A percentile compares a stretch with the other conserved stretches of the same genome.
phyloP scores from a whole-genome alignment of 768 basidiomycete genomes.

The Chalciporus piperatus region DNA sequence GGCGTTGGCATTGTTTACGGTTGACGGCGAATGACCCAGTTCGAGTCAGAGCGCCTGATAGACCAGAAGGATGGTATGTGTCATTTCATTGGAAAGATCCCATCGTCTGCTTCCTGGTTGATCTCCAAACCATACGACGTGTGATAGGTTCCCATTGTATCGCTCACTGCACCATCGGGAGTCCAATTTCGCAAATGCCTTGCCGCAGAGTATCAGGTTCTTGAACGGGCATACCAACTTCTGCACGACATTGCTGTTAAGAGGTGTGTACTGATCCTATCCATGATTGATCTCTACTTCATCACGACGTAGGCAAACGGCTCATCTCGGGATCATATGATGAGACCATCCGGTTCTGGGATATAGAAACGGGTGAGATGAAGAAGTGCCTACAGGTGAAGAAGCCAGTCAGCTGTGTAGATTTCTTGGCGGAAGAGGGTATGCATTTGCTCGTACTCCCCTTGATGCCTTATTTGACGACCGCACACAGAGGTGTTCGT shows the following conservation, averaged over 20 bases:
- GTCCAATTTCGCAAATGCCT: conserved; percentile 72
- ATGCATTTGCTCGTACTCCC: conserved; percentile 9
- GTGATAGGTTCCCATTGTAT: conserved; percentile 62
- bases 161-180: conserved; percentile 82
- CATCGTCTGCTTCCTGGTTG: too few relatives aligned
- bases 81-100: background rate
- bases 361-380: conserved; percentile 62
- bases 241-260: conserved; percentile 75
- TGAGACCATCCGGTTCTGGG: conserved; percentile 92
- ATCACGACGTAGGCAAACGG: conserved; percentile 49
- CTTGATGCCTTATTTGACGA: conserved; percentile 4
- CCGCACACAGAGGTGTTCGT: conserved; percentile 72
- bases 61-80: conserved; percentile 70
- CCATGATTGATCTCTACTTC: background rate
- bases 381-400: conserved; percentile 81
- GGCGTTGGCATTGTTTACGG: conserved; percentile 72
- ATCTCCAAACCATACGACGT: background rate
- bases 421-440: conserved; percentile 82
- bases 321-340: conserved; percentile 90
- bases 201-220: conserved; percentile 76
- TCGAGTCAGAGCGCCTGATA: conserved; percentile 58
- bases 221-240: conserved; percentile 84
- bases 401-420: conserved; percentile 88
- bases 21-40: conserved; percentile 72
- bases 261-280: conserved; percentile 34